Evolutionary conservation across 345 rosid genomes (phyloP), one percentile per base, ranked within the genome.

Genomic region (Linum lewisii): DNA sequence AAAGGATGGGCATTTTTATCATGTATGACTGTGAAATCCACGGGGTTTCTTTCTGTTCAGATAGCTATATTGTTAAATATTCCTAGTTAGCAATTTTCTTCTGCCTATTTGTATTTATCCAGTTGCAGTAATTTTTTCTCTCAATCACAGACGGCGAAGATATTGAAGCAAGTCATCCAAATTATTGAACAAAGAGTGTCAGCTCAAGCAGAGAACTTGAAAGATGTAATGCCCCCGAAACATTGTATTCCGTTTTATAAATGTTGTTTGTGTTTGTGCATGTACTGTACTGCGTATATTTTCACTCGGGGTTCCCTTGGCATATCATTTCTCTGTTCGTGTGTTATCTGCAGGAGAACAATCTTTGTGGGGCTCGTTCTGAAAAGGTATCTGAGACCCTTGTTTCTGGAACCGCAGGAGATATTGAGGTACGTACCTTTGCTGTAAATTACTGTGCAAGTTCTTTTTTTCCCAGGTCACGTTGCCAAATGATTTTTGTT

Each of bases 341-440:
- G 61, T 38, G 44, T 36, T 58, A 59, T 34, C 32, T 81, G 72
- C 81, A 89, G 99, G 95, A 89, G 87, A 85, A 82, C 64, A 79
- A 73, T 54, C 75, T 85, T 67, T 74, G 72, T 62, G 80, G 77
- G 66, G 80, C 70, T 63, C 85, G 83, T 55, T 85, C 84, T 51
- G 94, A 82, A 64, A 93, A 73, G 72, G 84, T 78, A 21, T 78
- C 89, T 61, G 99, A 89, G 72, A 81, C 96, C 69, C 79, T 93
- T 57, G 84, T 75, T 58, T 74, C 77, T 62, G 97, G 97, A 66
- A 67, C 83, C 38, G 66, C 79, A 51, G 81, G 81, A 72, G 99
- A 93, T 76, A 80, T 85, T 47, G 82, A 79, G 92, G 99, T 93
- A 71, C 18, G 64, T 29, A 29, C 5, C 34, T 60, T 20, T 38